Base-by-base conservation (phyloP, 2,329 filamentous ascomycete genomes). In the Plenodomus tracheiphilus region DNA sequence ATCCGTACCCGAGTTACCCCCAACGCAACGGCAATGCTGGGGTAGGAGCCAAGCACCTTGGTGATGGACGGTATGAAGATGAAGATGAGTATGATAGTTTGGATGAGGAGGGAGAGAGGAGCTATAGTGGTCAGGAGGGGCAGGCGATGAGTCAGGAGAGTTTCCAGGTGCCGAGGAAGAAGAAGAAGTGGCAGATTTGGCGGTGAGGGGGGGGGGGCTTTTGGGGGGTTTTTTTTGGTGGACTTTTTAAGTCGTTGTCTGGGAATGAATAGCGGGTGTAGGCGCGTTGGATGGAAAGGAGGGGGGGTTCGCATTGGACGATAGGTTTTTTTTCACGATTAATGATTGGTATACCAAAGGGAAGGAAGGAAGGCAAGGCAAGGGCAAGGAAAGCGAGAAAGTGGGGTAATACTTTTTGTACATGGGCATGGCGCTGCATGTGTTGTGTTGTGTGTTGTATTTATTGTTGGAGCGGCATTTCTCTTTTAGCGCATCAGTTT, bases 111-210 rank as follows among this genome's bases (percentile, higher is more conserved):
- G 64, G 61, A 1, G 53, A 56, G 3, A 47, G 52, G 18, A 61
- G 60, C 28, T 60, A 58, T 39, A 69, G 50, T 54, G 60, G 42
- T 54, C 69, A 41, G 61, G 71, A 54, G 55, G 70, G 54, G 54
- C 48, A 51, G 30, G 51, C 58, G 41, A 51, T 58, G 51, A 69
- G 64, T 34, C 59, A 64, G 46, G 64, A 68, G 45, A 68, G 65
- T 38, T 71, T 70, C 50, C 61, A 64, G 30, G 51, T 60, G 22
- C 64, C 65, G n/a, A 62, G 70, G 51, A 76, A 71, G 43, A 76
- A 75, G 55, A 65, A 52, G 51, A 68, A 63, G 58, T 73, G 65
- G 70, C 70, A 69, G 68, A 68, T 72, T 57, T 69, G 69, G 71
- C 53, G 55, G 30, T 64, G 39, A 46, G 5, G 5, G 22, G 22